Conservation (phyloP, 192 early-diverging fungal species). For the Backusella sp. region DNA sequence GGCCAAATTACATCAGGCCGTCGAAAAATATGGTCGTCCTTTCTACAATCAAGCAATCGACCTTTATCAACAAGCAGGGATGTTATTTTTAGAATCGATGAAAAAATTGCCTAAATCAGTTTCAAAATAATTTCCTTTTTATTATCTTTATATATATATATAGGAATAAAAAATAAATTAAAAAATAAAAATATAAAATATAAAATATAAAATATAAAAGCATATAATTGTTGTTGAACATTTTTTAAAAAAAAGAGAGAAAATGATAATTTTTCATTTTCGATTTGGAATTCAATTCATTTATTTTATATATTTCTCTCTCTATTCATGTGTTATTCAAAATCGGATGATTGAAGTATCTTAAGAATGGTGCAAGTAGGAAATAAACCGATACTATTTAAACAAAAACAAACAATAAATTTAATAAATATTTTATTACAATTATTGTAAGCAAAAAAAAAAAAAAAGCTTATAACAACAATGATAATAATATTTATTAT, state of each 20-base stretch:
- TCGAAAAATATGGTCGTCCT: neutral
- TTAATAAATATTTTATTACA: neutral
- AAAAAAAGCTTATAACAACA: neutral
- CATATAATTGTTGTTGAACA: neutral
- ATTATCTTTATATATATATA: neutral
- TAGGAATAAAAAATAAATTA: neutral
- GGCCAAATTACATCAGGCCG: neutral
- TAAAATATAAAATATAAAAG: neutral
- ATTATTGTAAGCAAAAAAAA: neutral
- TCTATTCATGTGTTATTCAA: too few species aligned
- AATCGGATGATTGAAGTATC: slow-evolving; percentile 9
- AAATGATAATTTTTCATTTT: too few species aligned
- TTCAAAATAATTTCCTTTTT: neutral
- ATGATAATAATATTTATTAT: neutral
- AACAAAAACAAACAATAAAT: neutral
- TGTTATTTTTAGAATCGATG: neutral
- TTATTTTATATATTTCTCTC: too few species aligned
- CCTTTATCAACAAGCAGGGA: neutral
- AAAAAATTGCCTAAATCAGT: neutral
- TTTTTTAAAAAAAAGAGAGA: too few species aligned
- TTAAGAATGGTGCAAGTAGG: slow-evolving; percentile 2
- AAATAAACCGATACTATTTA: neutral
- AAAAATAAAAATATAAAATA: neutral
- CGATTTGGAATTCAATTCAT: too few species aligned
- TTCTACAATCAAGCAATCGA: neutral